Evolutionary conservation across 2,329 filamentous ascomycete species (phyloP), one percentile per base, ranked within the genome.

Genomic region (Amauroascus niger): DNA sequence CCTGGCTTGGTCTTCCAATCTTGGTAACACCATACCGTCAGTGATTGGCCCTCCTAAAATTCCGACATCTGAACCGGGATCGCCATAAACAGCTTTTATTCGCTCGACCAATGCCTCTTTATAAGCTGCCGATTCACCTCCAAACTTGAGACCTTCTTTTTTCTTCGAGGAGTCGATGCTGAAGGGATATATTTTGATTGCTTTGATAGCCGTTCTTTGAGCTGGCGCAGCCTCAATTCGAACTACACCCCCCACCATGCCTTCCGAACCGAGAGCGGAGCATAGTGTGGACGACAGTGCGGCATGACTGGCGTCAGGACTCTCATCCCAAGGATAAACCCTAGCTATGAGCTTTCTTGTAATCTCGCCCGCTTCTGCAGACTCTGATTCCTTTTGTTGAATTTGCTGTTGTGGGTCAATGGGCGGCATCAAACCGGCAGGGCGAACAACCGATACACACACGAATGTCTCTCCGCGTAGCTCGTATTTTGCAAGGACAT

Each of bases 1-100:
- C 67, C 73, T 60, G 71, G 64, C 76, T n/a, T 78, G 72, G 20
- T 72, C 81, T 55, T 77, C 75, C 52, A 76, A 77, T 33, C 75
- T 82, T 1, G 79, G 80, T 18, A 98, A 71, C 13, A 96, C 71
- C 71, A 91, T 86, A 1, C 91, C 90, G 67, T 98, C 88, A 0
- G 90, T 96, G 49, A 98, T 67, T 4, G 93, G 89, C 0, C 93
- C 93, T 53, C 86, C 80, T 1, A 97, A 73, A 16, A 97, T 68
- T 1, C 85, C 82, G 41, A 74, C 70, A 20, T 79, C 79, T 0
- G 72, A 74, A 35, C 75, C 78, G 28, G 74, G 66, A 28, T 75
- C 77, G 18, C 81, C 79, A 61, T 93, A 93, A 2, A 88, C 79
- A 9, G 83, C 78, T 58, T 81, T 80, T 57, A 95, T 82, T 41